Percentiles rank a stretch among this genome's conserved stretches.
phyloP scores from a whole-genome alignment of 495 filamentous ascomycete genomes.

The Daldinia bambusicola region DNA sequence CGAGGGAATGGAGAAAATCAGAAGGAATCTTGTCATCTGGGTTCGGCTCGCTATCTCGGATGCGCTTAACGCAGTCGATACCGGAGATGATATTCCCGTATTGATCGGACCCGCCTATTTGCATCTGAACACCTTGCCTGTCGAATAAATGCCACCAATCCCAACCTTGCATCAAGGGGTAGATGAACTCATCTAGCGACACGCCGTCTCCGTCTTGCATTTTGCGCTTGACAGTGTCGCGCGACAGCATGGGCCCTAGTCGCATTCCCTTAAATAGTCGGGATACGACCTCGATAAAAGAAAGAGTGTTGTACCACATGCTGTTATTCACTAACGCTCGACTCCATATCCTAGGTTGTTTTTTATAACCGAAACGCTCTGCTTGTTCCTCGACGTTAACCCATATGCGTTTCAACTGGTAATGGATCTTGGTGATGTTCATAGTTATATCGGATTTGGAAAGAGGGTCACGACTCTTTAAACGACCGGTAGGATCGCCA shows the following conservation, averaged over 20 bases:
- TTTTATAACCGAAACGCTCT: constrained; percentile 67
- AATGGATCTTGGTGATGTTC: constrained; percentile 80
- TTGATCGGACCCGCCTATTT: constrained; percentile 96
- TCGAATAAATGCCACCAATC: constrained; percentile 89
- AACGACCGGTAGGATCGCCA: constrained; percentile 86
- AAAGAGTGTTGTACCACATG: constrained; percentile 76
- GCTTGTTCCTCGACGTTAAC: constrained; percentile 72
- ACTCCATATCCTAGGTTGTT: constrained; percentile 66
- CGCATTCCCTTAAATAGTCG: constrained; percentile 76
- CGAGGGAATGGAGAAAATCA: constrained; percentile 59
- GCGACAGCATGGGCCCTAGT: constrained; percentile 84
- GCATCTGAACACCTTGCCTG: constrained; percentile 72
- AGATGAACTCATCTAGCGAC: constrained; percentile 92
- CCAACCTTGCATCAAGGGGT: constrained; percentile 95
- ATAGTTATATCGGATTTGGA: constrained; percentile 64
- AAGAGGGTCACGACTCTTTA: constrained; percentile 71
- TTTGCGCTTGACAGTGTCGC: constrained; percentile 88
- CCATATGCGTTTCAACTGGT: constrained; percentile 84
- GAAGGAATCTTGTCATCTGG: constrained; percentile 37
- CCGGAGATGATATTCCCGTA: constrained; percentile 96
- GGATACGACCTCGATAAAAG: constrained; percentile 76
- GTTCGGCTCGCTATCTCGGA: constrained; percentile 65
- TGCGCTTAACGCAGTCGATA: constrained; percentile 81
- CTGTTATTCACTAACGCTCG: constrained; percentile 80
- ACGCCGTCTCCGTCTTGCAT: constrained; percentile 86